Percentiles rank a stretch among this genome's conserved stretches.
These are phyloP conservation scores for Spiromastix sp. DNA, from an alignment of 2,329 filamentous ascomycete species.

Conservation along the genomic window DNA sequence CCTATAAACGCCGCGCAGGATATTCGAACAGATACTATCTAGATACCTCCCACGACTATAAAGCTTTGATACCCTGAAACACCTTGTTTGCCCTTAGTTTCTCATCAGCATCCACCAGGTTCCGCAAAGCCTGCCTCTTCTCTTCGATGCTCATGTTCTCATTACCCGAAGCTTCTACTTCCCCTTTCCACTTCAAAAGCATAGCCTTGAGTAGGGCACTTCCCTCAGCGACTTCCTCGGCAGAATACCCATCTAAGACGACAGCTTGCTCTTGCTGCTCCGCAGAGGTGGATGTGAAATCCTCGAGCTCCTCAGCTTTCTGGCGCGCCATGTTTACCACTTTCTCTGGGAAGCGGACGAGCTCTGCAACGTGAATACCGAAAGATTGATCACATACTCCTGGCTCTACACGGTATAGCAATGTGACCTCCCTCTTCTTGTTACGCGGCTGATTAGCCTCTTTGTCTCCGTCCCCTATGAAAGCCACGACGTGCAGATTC, in stretches of 20 bases:
- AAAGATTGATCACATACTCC: slow-evolving; percentile 97
- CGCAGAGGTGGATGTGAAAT: slow-evolving; percentile 49
- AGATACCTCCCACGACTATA: slow-evolving; percentile 20
- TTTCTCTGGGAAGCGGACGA: slow-evolving; percentile 92
- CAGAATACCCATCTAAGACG: slow-evolving; percentile 48
- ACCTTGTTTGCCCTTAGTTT: slow-evolving; percentile 49
- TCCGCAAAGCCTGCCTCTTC: slow-evolving; percentile 67
- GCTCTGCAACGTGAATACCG: slow-evolving; percentile 94
- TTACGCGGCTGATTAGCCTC: slow-evolving; percentile 35
- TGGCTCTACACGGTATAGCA: slow-evolving; percentile 92
- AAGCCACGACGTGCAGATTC: slow-evolving; percentile 92
- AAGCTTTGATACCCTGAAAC: slow-evolving; percentile 38
- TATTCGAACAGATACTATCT: neutral
- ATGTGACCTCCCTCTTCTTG: slow-evolving; percentile 72
- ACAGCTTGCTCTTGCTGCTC: slow-evolving; percentile 34
- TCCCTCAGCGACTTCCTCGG: slow-evolving; percentile 81
- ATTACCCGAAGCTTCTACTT: slow-evolving; percentile 52
- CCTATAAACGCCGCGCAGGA: too few species aligned
- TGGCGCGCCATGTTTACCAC: slow-evolving; percentile 98
- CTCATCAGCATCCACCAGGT: slow-evolving; percentile 64
- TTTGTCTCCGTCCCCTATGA: slow-evolving; percentile 54
- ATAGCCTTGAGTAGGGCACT: slow-evolving; percentile 76
- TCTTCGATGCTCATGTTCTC: slow-evolving; percentile 55
- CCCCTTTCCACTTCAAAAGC: slow-evolving; percentile 72
- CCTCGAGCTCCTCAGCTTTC: slow-evolving; percentile 95